Evolutionary conservation across 805 yeast species (phyloP).

Genomic region (Zygosaccharomyces lentus): DNA sequence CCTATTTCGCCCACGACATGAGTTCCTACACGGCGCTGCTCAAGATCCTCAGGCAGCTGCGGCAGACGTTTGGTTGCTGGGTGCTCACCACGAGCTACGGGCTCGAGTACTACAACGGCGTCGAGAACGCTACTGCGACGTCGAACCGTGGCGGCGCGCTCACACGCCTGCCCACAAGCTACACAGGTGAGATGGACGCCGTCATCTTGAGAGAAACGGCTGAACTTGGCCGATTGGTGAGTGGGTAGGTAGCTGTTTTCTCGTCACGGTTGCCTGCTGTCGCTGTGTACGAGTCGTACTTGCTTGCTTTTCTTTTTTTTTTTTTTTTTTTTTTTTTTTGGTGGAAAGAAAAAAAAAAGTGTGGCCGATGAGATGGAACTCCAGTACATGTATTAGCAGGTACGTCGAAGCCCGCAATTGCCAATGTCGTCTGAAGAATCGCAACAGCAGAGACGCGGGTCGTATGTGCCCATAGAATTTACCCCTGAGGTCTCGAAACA

Average conservation of each 20-base stretch:
- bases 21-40: constrained; percentile 16
- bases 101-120: constrained; percentile 29
- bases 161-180: constrained; percentile 24
- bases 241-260: background rate
- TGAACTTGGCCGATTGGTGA: constrained; percentile 12
- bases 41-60: constrained; percentile 19
- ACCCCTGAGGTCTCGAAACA: constrained; percentile 28
- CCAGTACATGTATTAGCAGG: background rate
- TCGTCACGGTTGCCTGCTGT: background rate
- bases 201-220: constrained; percentile 25
- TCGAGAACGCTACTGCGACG: constrained; percentile 18
- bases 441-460: constrained; percentile 29
- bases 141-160: constrained; percentile 11
- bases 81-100: constrained; percentile 27
- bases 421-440: constrained; percentile 5
- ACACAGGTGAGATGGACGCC: constrained; percentile 27
- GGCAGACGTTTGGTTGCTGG: constrained; percentile 30
- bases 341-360: background rate
- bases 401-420: background rate
- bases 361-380: constrained; percentile 4
- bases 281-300: constrained; percentile 1
- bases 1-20: constrained; percentile 23
- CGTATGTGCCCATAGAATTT: constrained; percentile 33
- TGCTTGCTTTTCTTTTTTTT: no score
- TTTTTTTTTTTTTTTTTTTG: background rate